Base-by-base conservation (phyloP, 768 basidiomycete genomes). In the Tubosaeta sp. region DNA sequence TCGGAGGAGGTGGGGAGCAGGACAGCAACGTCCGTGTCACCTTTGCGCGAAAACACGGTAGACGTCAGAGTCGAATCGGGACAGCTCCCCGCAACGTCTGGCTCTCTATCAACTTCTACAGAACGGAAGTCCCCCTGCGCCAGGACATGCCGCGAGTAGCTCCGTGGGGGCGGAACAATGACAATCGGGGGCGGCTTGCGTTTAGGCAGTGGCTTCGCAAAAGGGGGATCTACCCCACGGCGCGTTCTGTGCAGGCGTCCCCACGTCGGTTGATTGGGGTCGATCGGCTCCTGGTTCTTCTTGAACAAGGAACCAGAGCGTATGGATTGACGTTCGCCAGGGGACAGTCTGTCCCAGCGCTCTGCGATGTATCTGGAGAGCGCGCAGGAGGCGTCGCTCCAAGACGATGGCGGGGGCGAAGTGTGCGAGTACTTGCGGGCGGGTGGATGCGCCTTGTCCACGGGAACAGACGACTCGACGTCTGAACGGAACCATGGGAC, bases 191-290 rank as follows among this genome's bases (percentile, higher is more conserved):
- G 58, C 26, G 61, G 57, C 16, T 56, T 50, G 47, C 60, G 61
- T 13, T 27, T 48, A 42, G 44, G 70, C 45, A 57, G 51, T 50
- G 69, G 59, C 55, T 56, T 55, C 33, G 60, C 55, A 59, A 85
- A 86, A 1, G 85, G 85, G 6, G 59, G 57, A 56, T 85, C 84
- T 13, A 81, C 65, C 3, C 84, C 85, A 34, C 85, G 82, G 38
- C 78, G 77, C 8, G 58, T 42, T 19, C 62, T 62, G 9, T 61
- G 60, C n/a, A 61, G 56, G 52, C 72, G 67, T 17, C 80, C 80
- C 83, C 83, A 85, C 7, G 72, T 71, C 1, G 81, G 80, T 6
- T 72, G 72, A 19, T 54, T 51, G 33, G 57, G 29, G 53, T 68
- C 63, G n/a, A 56, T 53, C 12, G 66, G 60, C 34, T 53, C 56